Evolutionary conservation across 345 rosid genomes (phyloP).

Genomic region (Angophora floribunda): DNA sequence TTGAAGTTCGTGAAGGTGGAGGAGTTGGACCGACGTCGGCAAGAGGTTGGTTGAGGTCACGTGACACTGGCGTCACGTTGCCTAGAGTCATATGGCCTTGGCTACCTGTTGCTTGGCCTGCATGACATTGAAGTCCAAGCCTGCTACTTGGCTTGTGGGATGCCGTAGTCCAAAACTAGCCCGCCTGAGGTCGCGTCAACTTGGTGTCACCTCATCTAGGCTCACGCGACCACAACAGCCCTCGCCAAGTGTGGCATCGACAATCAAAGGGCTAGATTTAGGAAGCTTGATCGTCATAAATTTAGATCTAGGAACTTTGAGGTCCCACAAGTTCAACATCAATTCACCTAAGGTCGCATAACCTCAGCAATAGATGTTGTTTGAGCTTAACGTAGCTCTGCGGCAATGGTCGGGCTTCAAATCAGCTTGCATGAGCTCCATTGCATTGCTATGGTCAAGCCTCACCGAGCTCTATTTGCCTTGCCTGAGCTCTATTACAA

Average conservation of each 20-base stretch:
- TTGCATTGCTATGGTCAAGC: not conserved
- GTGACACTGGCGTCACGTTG: fast-evolving
- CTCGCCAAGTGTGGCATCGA: fast-evolving
- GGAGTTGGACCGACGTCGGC: not conserved
- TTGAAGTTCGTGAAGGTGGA: not conserved
- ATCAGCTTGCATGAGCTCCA: not conserved
- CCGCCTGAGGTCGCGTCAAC: not conserved
- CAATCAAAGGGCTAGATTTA: not conserved
- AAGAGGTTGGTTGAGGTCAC: fast-evolving
- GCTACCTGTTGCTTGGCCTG: not conserved
- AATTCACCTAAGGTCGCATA: not conserved
- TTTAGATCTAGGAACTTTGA: not conserved
- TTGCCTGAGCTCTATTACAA: not conserved
- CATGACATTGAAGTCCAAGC: not conserved
- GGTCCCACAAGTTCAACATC: not conserved
- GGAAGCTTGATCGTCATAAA: not conserved
- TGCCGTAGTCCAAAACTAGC: fast-evolving
- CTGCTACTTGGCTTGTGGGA: not conserved
- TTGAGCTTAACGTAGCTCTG: not conserved
- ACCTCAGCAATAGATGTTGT: fast-evolving
- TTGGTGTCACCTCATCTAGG: not conserved
- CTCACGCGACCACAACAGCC: not conserved
- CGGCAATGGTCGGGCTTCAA: not conserved
- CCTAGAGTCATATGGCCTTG: not conserved
- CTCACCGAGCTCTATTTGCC: not conserved